These are phyloP conservation scores for Simplicillium sp. DNA, from an alignment of 2,329 filamentous ascomycete genomes.

Conservation along the genomic window DNA sequence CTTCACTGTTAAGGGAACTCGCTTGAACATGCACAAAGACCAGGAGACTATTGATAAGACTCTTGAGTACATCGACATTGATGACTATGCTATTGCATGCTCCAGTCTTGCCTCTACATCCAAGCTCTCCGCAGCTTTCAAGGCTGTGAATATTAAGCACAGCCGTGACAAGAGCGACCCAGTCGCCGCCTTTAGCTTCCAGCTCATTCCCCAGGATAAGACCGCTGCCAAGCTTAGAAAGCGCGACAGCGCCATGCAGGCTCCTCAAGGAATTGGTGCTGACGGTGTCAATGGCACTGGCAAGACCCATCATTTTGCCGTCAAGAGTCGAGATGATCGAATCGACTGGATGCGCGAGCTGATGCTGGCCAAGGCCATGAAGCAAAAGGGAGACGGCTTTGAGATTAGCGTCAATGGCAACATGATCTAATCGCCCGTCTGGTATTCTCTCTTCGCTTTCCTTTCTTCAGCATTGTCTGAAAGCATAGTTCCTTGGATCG, in stretches of 20 bases:
- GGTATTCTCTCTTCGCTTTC: conserved; percentile 3
- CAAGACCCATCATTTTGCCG: conserved; percentile 92
- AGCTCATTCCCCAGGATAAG: conserved; percentile 65
- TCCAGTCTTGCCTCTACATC: conserved; percentile 63
- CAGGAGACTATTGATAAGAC: conserved; percentile 40
- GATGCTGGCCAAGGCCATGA: conserved; percentile 81
- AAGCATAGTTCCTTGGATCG: too few species aligned
- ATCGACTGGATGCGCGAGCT: conserved; percentile 97
- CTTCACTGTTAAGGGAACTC: conserved; percentile 72
- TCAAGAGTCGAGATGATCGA: conserved; percentile 75
- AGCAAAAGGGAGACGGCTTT: conserved; percentile 75
- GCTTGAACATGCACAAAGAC: conserved; percentile 68
- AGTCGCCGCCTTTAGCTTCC: conserved; percentile 69
- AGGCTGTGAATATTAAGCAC: conserved; percentile 59
- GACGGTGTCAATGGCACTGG: conserved; percentile 51
- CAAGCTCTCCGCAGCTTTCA: conserved; percentile 83
- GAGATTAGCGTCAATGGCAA: conserved; percentile 75
- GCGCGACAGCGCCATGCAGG: conserved; percentile 38
- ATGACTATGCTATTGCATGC: conserved; percentile 83
- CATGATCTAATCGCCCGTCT: conserved; percentile 44
- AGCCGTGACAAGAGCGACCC: conserved; percentile 43
- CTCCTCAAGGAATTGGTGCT: conserved; percentile 16
- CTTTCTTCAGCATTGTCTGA: neutral
- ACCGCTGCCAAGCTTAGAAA: conserved; percentile 44
- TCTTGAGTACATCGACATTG: conserved; percentile 75